Conservation (phyloP, 2,329 filamentous ascomycete species). For the Xylaria sp. region DNA sequence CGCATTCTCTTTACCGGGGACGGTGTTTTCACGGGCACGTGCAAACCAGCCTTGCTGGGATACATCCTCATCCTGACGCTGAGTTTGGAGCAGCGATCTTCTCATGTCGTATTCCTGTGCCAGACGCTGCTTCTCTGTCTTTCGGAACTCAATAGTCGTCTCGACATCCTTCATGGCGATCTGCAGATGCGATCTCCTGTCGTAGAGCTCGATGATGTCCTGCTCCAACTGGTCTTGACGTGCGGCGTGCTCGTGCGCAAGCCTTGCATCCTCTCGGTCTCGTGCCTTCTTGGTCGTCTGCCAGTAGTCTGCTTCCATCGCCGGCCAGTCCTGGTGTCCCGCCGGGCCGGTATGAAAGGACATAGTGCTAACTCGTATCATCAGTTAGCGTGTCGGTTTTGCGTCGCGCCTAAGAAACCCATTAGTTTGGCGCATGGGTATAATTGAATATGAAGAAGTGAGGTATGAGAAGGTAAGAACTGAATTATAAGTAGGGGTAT, state of each 20-base stretch:
- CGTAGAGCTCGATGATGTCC: conserved; percentile 33
- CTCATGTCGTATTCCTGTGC: conserved; percentile 32
- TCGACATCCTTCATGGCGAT: conserved; percentile 31
- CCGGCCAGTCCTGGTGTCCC: conserved; percentile 31
- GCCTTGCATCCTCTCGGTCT: conserved; percentile 35
- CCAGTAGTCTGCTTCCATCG: conserved; percentile 35
- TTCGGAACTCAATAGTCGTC: conserved; percentile 31
- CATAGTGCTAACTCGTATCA: conserved; percentile 29
- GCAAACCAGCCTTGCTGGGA: conserved; percentile 32
- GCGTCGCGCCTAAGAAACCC: conserved; percentile 14
- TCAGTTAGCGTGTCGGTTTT: neutral
- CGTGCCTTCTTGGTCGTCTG: conserved; percentile 31
- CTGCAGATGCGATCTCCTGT: conserved; percentile 32
- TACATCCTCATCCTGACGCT: conserved; percentile 36
- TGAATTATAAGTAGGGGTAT: neutral
- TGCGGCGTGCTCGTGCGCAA: conserved; percentile 29
- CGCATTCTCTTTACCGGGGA: conserved; percentile 27
- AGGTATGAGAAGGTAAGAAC: neutral
- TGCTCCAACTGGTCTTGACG: conserved; percentile 33
- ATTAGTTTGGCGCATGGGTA: conserved; percentile 9
- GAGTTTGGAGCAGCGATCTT: conserved; percentile 15
- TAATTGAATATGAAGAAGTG: neutral
- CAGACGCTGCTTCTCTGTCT: conserved; percentile 36
- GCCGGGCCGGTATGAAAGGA: conserved; percentile 30
- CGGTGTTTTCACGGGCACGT: conserved; percentile 26